Conservation (phyloP, 768 basidiomycete genomes). For the Pleurotus ostreatus region DNA sequence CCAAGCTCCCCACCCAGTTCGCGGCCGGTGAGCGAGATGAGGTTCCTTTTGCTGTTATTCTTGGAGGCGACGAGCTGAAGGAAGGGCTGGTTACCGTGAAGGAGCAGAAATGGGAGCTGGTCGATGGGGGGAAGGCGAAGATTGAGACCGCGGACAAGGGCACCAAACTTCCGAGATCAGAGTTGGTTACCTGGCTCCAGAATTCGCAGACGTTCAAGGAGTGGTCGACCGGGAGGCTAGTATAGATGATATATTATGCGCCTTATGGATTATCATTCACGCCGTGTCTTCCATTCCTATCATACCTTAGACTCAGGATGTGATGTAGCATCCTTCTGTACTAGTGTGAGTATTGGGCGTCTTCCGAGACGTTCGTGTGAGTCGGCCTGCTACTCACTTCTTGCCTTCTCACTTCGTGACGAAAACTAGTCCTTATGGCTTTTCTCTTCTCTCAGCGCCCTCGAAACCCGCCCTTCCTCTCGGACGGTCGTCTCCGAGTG, state of each 20-base stretch:
- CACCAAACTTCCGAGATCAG: slow-evolving; percentile 54
- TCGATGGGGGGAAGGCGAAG: slow-evolving; percentile 71
- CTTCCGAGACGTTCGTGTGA: too few species aligned
- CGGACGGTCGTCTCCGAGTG: too few species aligned
- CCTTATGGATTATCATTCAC: too few species aligned
- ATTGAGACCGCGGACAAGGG: slow-evolving; percentile 61
- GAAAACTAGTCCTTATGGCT: too few species aligned
- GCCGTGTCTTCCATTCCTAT: too few species aligned
- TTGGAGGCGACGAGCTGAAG: slow-evolving; percentile 85
- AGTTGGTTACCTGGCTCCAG: slow-evolving; percentile 64
- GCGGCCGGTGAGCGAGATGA: slow-evolving; percentile 88
- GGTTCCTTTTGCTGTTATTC: slow-evolving; percentile 88
- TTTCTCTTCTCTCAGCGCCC: too few species aligned
- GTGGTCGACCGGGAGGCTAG: slow-evolving; percentile 31
- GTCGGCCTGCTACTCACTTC: too few species aligned
- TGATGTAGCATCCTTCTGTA: too few species aligned
- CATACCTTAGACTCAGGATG: too few species aligned
- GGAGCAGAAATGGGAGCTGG: slow-evolving; percentile 80
- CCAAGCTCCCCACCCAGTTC: slow-evolving; percentile 84
- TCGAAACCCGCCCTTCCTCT: too few species aligned
- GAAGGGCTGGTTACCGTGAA: slow-evolving; percentile 87
- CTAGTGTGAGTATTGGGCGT: too few species aligned
- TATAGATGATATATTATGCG: slow-evolving; percentile 7
- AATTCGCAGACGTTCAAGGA: slow-evolving; percentile 39
- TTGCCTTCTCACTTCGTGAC: too few species aligned